Conservation (phyloP, 305 asterid genomes). For the Striga hermonthica region DNA sequence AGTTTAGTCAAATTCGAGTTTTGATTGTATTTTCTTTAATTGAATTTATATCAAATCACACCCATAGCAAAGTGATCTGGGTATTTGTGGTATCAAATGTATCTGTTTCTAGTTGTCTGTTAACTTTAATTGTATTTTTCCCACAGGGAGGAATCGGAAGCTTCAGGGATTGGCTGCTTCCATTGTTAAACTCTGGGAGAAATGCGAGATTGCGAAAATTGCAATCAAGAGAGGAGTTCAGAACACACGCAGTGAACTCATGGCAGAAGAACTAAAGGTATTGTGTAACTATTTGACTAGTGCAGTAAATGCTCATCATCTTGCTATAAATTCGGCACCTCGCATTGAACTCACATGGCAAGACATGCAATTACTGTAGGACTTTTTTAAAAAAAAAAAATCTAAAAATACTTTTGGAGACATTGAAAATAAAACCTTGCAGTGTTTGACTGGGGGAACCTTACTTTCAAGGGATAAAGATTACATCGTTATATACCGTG, state of each 20-base stretch:
- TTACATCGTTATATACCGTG: constrained; percentile 84
- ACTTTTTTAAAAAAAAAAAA: too few relatives aligned
- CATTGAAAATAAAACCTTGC: constrained; percentile 46
- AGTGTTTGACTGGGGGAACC: constrained; percentile 87
- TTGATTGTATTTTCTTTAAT: too few relatives aligned
- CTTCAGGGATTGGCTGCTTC: constrained; percentile 95
- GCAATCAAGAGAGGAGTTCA: constrained; percentile 94
- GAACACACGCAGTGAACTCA: constrained; percentile 79
- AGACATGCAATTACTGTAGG: constrained; percentile 2
- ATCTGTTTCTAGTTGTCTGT: constrained; percentile 16
- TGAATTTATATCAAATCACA: too few relatives aligned
- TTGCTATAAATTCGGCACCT: too few relatives aligned
- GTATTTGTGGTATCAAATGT: background rate
- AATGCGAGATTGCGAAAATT: constrained; percentile 96
- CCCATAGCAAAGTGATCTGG: background rate
- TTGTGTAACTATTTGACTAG: constrained; percentile 33
- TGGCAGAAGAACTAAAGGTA: constrained; percentile 99
- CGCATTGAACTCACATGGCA: constrained; percentile 18
- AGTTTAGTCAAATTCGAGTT: too few relatives aligned
- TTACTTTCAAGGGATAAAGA: constrained; percentile 93
- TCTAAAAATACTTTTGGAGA: constrained; percentile 16
- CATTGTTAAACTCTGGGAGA: constrained; percentile 94
- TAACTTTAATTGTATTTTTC: constrained; percentile 24
- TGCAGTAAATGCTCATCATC: constrained; percentile 12
- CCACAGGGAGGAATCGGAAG: constrained; percentile 81